Percentiles rank a stretch among this genome's conserved stretches.
Evolutionary conservation across 345 rosid species (phyloP).

Genomic region (Crucihimalaya himalaica): DNA sequence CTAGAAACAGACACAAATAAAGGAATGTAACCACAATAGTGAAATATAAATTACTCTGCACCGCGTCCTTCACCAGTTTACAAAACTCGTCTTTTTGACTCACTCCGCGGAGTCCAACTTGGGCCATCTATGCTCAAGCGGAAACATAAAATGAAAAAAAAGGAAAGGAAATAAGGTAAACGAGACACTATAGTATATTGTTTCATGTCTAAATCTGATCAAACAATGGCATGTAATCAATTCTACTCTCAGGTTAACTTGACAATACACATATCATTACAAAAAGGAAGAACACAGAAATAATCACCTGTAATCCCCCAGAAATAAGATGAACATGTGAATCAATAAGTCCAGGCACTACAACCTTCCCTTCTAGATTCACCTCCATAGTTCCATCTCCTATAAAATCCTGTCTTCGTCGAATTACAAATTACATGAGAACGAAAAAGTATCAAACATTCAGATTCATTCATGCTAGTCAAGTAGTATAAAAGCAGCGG

Average conservation of each 20-base stretch:
- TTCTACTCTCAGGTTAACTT: not conserved
- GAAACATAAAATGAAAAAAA: not conserved
- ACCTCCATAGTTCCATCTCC: conserved; percentile 59
- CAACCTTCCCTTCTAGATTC: conserved; percentile 74
- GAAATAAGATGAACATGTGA: conserved; percentile 81
- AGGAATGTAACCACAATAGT: not conserved
- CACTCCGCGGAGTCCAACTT: conserved; percentile 64
- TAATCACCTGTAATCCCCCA: conserved; percentile 81
- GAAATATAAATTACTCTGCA: conserved; percentile 43
- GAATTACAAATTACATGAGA: conserved; percentile 12
- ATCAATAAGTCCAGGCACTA: conserved; percentile 92
- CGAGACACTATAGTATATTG: not conserved
- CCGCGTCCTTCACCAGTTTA: conserved; percentile 73
- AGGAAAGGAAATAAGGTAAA: not conserved
- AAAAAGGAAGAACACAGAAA: not conserved
- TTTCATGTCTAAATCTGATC: not conserved
- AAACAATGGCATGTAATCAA: not conserved
- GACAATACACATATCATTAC: not conserved
- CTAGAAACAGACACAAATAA: conserved; percentile 12
- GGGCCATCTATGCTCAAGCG: conserved; percentile 54
- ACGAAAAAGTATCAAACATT: not conserved
- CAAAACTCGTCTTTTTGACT: conserved; percentile 64
- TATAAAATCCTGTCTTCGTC: conserved; percentile 52
- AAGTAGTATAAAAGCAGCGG: not conserved
- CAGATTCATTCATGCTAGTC: conserved; percentile 4